These are phyloP conservation scores for Helicostylum pulchrum DNA, from an alignment of 192 early-diverging fungal genomes.

Conservation along the genomic window DNA sequence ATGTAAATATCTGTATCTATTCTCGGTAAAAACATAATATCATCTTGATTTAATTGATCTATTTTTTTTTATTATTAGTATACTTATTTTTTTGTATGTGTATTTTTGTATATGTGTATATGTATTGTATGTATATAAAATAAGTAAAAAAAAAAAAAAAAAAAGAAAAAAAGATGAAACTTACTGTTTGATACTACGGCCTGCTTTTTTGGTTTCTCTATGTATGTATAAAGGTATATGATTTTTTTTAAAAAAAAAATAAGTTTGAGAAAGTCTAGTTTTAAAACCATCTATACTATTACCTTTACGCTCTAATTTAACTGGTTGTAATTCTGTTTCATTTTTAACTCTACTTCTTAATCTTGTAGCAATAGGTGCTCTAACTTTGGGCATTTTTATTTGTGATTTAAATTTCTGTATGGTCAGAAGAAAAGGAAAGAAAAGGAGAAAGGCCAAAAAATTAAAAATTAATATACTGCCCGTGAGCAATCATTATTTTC, in stretches of 20 bases:
- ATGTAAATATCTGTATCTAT: slow-evolving; percentile 12
- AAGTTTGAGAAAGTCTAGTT: neutral
- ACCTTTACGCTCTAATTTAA: neutral
- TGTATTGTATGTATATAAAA: too few relatives aligned
- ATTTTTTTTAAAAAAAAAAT: neutral
- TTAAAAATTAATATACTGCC: too few relatives aligned
- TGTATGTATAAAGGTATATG: neutral
- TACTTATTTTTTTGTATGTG: too few relatives aligned
- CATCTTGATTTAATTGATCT: neutral
- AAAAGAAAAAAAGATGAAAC: neutral
- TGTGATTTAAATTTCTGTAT: too few relatives aligned
- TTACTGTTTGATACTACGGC: neutral
- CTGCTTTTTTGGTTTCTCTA: neutral
- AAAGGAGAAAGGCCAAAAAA: too few relatives aligned
- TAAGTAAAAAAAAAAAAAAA: too few relatives aligned
- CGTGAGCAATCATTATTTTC: too few relatives aligned
- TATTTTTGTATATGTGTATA: too few relatives aligned
- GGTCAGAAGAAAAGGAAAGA: too few relatives aligned
- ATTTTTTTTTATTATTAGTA: neutral
- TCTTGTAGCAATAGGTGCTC: slow-evolving; percentile 12
- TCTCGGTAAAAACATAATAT: slow-evolving; percentile 12
- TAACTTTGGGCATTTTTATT: slow-evolving; percentile 6
- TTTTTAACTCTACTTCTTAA: slow-evolving; percentile 5
- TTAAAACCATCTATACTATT: neutral
- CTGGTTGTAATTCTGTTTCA: neutral